Percentiles rank a stretch among this genome's conserved stretches.
These are phyloP conservation scores for Trichoderma sp. DNA, from an alignment of 2,329 filamentous ascomycete genomes.

Conservation along the genomic window DNA sequence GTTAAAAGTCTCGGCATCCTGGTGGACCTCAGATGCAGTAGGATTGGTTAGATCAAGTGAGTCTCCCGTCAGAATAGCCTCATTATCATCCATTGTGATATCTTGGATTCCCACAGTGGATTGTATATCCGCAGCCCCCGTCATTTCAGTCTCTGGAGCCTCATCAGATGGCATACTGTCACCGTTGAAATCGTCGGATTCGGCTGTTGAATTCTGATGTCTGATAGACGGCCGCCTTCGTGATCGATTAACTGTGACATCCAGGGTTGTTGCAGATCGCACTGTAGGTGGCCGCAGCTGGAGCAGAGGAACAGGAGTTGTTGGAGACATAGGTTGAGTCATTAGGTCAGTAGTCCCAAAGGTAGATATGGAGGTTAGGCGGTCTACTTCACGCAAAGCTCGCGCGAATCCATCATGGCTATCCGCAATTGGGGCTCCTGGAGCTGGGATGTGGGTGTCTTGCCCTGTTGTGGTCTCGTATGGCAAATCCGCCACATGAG, in stretches of 20 bases:
- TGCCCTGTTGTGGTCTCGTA: constrained; percentile 49
- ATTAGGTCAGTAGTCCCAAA: constrained; percentile 64
- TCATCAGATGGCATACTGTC: constrained; percentile 81
- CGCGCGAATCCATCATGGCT: constrained; percentile 71
- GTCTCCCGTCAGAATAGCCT: constrained; percentile 72
- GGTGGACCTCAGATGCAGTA: constrained; percentile 72
- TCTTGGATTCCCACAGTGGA: constrained; percentile 82
- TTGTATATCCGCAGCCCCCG: constrained; percentile 76
- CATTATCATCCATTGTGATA: constrained; percentile 73
- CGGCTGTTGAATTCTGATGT: constrained; percentile 86
- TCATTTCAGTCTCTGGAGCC: constrained; percentile 71
- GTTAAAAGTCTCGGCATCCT: constrained; percentile 87
- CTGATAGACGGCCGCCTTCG: constrained; percentile 79
- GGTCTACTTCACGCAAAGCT: constrained; percentile 76
- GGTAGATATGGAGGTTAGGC: constrained; percentile 77
- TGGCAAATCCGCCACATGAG: constrained; percentile 51
- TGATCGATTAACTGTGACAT: constrained; percentile 50
- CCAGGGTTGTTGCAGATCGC: constrained; percentile 49
- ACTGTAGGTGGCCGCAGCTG: constrained; percentile 55
- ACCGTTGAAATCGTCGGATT: constrained; percentile 79
- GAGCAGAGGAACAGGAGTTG: constrained; percentile 71
- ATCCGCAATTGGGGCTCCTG: constrained; percentile 65
- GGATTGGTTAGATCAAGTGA: constrained; percentile 72
- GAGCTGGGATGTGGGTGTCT: constrained; percentile 59
- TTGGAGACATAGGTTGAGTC: constrained; percentile 91